Conservation (phyloP, 345 rosid genomes). For the Eutrema japonicum region DNA sequence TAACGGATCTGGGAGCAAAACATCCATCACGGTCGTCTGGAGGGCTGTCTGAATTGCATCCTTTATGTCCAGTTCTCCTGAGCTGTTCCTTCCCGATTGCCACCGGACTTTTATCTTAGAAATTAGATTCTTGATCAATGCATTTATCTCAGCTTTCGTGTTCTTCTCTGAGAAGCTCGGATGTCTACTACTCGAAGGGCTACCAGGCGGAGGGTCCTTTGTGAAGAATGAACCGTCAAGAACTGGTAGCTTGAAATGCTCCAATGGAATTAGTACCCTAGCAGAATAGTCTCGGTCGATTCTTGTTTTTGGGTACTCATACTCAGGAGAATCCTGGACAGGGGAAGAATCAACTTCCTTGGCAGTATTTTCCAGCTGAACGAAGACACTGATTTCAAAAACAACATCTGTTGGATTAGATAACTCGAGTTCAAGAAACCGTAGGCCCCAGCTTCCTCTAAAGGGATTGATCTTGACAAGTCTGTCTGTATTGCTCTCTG, state of each 20-base stretch:
- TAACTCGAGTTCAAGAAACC: slow-evolving; percentile 92
- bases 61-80: slow-evolving; percentile 86
- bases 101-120: slow-evolving; percentile 94
- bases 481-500: slow-evolving; percentile 67
- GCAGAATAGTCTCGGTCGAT: slow-evolving; percentile 91
- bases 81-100: slow-evolving; percentile 97
- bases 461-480: slow-evolving; percentile 89
- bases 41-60: slow-evolving; percentile 92
- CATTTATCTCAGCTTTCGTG: slow-evolving; percentile 84
- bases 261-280: slow-evolving; percentile 91
- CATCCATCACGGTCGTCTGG: slow-evolving; percentile 91
- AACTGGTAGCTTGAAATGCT: slow-evolving; percentile 92
- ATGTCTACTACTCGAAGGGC: slow-evolving; percentile 48
- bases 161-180: slow-evolving; percentile 84
- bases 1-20: slow-evolving; percentile 94
- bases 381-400: slow-evolving; percentile 84
- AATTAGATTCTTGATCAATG: slow-evolving; percentile 78
- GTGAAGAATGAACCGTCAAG: slow-evolving; percentile 87
- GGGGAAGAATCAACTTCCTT: slow-evolving; percentile 54
- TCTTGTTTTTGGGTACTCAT: slow-evolving; percentile 82
- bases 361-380: slow-evolving; percentile 68
- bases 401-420: slow-evolving; percentile 94
- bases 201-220: slow-evolving; percentile 64
- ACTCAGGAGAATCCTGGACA: slow-evolving; percentile 60
- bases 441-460: slow-evolving; percentile 98